phyloP scores from a whole-genome alignment of 305 asterid species.

The Caryopteris hybrid region DNA sequence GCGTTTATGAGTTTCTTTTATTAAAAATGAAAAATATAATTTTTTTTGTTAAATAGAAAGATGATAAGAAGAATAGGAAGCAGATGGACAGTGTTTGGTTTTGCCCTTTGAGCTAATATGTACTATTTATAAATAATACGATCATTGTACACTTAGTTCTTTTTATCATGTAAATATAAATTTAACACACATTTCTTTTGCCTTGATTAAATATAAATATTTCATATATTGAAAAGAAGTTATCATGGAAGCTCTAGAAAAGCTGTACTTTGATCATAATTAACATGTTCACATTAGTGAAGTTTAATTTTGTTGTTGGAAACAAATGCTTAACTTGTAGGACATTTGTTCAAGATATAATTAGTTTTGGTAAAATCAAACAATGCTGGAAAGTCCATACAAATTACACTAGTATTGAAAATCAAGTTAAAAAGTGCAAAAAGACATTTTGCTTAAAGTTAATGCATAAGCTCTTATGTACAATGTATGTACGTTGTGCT shows the following conservation, averaged over 20 bases:
- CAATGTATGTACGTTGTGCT: not conserved
- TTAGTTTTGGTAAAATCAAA: not conserved
- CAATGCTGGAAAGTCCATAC: not conserved
- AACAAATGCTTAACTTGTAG: not conserved
- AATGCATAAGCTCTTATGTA: not conserved
- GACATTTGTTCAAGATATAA: not conserved
- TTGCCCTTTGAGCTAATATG: no score
- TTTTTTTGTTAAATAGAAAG: no score
- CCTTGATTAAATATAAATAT: no score
- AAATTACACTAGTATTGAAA: not conserved
- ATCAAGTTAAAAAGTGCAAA: not conserved
- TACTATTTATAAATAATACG: no score
- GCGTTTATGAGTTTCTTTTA: no score
- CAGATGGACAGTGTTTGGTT: no score
- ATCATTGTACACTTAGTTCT: no score
- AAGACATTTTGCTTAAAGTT: not conserved
- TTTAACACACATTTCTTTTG: no score
- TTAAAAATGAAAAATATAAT: no score
- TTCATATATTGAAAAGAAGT: not conserved
- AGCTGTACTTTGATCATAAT: not conserved
- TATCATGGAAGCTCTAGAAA: not conserved
- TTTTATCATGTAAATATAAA: no score
- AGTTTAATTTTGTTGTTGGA: not conserved
- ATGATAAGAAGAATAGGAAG: no score
- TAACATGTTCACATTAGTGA: not conserved